Evolutionary conservation across 768 basidiomycete species (phyloP).

Genomic region (Mycena galericulata): DNA sequence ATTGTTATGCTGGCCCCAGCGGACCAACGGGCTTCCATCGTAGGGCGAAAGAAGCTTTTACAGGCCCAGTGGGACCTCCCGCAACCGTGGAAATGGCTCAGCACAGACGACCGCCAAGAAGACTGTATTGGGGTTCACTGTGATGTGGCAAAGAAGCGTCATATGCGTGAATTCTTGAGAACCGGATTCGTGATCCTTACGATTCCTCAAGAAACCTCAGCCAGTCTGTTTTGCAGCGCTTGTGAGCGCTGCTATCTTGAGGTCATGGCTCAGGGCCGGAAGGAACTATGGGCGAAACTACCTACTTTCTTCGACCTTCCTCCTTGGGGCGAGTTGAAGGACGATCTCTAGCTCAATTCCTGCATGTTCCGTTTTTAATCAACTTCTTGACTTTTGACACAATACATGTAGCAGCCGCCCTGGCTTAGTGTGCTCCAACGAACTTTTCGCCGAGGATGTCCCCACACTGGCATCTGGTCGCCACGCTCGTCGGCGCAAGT

Average conservation of each 20-base stretch:
- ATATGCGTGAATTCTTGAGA: no score
- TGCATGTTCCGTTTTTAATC: no score
- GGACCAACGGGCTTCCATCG: constrained; percentile 24
- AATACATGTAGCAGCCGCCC: no score
- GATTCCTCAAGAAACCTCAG: no score
- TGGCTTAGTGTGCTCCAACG: no score
- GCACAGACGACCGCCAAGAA: constrained; percentile 16
- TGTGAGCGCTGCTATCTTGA: constrained; percentile 10
- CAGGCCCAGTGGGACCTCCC: constrained; percentile 27
- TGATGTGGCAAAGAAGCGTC: background rate
- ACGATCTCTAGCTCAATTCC: constrained; percentile 15
- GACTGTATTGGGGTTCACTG: background rate
- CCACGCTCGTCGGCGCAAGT: no score
- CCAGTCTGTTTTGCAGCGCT: constrained; percentile 5
- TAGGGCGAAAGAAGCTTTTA: constrained; percentile 13
- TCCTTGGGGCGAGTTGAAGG: constrained; percentile 25
- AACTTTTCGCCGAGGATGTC: no score
- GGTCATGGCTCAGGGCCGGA: constrained; percentile 17
- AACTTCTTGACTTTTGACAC: no score
- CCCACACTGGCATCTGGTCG: no score
- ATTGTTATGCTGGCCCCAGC: constrained; percentile 13
- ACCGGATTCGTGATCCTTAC: no score
- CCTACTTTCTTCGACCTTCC: constrained; percentile 31
- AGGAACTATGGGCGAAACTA: constrained; percentile 31
- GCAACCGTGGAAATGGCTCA: constrained; percentile 5